Evolutionary conservation across 140 eudicot species (phyloP).

Genomic region (Oenanthe javanica): DNA sequence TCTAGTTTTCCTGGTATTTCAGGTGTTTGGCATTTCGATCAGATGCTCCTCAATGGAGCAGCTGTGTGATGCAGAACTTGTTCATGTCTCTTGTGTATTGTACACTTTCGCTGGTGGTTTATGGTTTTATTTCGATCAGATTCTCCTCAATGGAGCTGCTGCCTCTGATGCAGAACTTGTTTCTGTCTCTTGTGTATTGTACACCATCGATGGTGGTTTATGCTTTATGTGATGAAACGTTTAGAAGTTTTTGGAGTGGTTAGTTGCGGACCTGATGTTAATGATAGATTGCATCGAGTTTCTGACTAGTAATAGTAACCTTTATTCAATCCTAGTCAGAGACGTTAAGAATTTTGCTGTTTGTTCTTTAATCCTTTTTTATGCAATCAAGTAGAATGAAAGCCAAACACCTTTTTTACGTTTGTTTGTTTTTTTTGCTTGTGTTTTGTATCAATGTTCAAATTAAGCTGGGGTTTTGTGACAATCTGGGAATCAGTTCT

Average conservation of each 20-base stretch:
- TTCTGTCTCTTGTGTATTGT: not conserved
- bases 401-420: not conserved
- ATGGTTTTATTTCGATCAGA: constrained; percentile 50
- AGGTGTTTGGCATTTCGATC: constrained; percentile 66
- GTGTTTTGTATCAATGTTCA: not conserved
- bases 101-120: too few relatives aligned
- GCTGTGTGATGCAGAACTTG: not conserved
- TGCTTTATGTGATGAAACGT: not conserved
- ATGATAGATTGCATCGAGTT: not conserved
- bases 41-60: constrained; percentile 41
- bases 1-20: constrained; percentile 13
- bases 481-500: not conserved
- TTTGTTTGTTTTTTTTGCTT: not conserved
- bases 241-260: not conserved
- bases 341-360: not conserved
- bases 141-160: constrained; percentile 34
- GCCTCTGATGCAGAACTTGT: not conserved
- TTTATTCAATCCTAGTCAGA: not conserved
- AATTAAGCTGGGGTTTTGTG: not conserved
- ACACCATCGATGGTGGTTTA: not conserved
- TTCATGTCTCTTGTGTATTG: too few relatives aligned
- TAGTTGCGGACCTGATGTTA: not conserved
- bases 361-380: not conserved
- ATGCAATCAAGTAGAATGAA: not conserved
- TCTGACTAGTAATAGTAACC: not conserved